Evolutionary conservation across 1,284 basidiomycete genomes (phyloP), one percentile per base, ranked within the genome.

Genomic region (Chalciporus piperatoides): DNA sequence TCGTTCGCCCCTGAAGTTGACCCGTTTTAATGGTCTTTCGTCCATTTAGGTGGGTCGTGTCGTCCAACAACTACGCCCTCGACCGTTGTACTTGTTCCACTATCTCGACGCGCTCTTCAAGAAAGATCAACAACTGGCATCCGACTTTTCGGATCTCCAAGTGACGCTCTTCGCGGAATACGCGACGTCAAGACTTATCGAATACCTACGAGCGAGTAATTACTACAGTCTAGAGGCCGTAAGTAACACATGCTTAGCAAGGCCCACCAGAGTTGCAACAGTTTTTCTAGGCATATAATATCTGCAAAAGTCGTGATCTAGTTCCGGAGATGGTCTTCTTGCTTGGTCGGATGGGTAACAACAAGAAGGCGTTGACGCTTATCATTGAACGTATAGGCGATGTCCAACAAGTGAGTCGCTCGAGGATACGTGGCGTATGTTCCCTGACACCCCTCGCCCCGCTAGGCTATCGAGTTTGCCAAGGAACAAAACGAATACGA

Each of bases 311-410:
- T 52, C 81, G 84, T 33, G 93, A 96, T 61, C 80, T 92, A 36
- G 94, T 99, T 0, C 84, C 85, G 0, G 97, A 99, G 71, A 97
- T 97, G 90, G 96, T 99, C 6, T 99, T 97, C 73, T 77, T 99
- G 0, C 83, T 99, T 0, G 97, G 97, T 0, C 83, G 92, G 9
- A 97, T 98, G 88, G 97, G 97, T 6, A 92, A 98, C 68, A 97
- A 97, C 69, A 95, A 92, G 72, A 81, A 91, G 59, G 97, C 97
- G 0, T 70, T 99, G 52, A 90, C 86, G 51, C 78, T 99, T 24
- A 98, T 99, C 60, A 98, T 99, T 54, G 94, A 98, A 65, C 80
- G 94, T 11, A 75, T 99, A 2, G 92, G 89, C 0, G 95, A 99
- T 64, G 97, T 99, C 2, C 80, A 92, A 56, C 75, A 92, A 48